Conservation (phyloP, 306 rosid genomes). For the Glycine latifolia region DNA sequence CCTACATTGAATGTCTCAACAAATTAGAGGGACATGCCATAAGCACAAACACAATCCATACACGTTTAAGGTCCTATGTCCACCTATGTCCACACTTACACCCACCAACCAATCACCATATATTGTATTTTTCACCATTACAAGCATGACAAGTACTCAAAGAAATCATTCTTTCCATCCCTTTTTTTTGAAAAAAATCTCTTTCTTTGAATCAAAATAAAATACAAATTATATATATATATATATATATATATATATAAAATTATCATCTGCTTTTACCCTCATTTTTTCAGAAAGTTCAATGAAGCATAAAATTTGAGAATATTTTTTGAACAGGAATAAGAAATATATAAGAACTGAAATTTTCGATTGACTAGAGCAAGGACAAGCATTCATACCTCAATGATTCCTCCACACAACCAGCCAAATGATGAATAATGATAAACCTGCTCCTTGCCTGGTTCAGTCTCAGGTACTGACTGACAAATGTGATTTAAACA, state of each 20-base stretch:
- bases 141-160: slow-evolving; percentile 18
- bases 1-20: slow-evolving; percentile 2
- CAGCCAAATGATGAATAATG: slow-evolving; percentile 91
- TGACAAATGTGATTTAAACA: slow-evolving; percentile 69
- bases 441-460: slow-evolving; percentile 88
- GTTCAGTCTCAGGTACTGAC: slow-evolving; percentile 86
- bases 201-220: not conserved
- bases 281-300: slow-evolving; percentile 27
- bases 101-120: slow-evolving; percentile 14
- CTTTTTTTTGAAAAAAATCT: not conserved
- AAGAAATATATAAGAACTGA: not conserved
- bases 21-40: slow-evolving; percentile 16
- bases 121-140: slow-evolving; percentile 27
- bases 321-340: slow-evolving; percentile 18
- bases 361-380: slow-evolving; percentile 18
- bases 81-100: slow-evolving; percentile 25
- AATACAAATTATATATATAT: not conserved
- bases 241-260: not conserved
- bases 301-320: slow-evolving; percentile 23
- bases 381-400: slow-evolving; percentile 63
- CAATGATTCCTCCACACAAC: slow-evolving; percentile 96
- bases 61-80: slow-evolving; percentile 9
- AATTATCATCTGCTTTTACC: not conserved
- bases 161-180: not conserved
- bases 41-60: not conserved